Conservation (phyloP, 1,284 basidiomycete species). For the Mycena sp. region DNA sequence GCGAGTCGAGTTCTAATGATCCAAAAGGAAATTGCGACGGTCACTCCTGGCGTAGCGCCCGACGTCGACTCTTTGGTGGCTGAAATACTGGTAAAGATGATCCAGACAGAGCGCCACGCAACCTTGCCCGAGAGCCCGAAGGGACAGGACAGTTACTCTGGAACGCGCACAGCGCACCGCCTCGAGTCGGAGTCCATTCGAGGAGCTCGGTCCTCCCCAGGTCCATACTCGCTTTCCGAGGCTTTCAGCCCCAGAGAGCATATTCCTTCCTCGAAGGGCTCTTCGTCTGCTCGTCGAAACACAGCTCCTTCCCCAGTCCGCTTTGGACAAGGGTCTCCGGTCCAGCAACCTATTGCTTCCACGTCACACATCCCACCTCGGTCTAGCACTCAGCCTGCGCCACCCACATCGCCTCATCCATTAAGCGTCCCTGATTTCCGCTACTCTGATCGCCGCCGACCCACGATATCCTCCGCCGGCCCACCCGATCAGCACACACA, state of each 20-base stretch:
- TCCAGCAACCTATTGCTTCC: background rate
- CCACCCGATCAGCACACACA: slow-evolving; percentile 4
- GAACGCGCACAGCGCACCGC: background rate
- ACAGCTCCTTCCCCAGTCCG: background rate
- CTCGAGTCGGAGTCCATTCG: background rate
- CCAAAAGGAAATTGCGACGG: slow-evolving; percentile 23
- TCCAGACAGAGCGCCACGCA: slow-evolving; percentile 20
- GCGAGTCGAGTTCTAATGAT: slow-evolving; percentile 25
- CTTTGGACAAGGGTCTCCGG: background rate
- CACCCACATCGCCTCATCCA: background rate
- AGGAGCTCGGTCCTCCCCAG: slow-evolving; percentile 12
- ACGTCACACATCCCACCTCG: background rate
- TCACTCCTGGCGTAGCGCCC: slow-evolving; percentile 21
- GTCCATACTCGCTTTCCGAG: slow-evolving; percentile 4
- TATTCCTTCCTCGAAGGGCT: background rate
- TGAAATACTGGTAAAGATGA: slow-evolving; percentile 29
- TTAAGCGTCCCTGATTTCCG: slow-evolving; percentile 13
- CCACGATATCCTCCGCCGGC: background rate
- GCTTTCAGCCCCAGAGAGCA: background rate
- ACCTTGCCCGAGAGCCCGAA: slow-evolving; percentile 23
- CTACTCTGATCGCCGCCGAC: background rate
- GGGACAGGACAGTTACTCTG: slow-evolving; percentile 7
- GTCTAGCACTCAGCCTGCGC: background rate
- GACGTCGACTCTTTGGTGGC: slow-evolving; percentile 24
- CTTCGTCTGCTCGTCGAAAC: background rate